Evolutionary conservation across 2,329 filamentous ascomycete species (phyloP).

Genomic region (Tolypocladium nubicola): DNA sequence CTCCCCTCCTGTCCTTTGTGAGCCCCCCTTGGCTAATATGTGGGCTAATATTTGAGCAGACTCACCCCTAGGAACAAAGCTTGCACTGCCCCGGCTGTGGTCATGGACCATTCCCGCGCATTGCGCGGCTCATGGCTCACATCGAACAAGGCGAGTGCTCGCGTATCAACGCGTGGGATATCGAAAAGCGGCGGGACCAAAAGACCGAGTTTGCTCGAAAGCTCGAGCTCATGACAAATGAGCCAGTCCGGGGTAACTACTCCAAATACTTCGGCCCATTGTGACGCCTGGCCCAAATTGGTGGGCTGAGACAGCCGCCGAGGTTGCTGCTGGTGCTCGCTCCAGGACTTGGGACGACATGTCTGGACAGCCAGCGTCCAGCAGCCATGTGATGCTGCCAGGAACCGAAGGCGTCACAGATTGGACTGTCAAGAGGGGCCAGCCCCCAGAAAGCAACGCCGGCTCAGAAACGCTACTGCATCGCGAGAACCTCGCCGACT

Average conservation of each 20-base stretch:
- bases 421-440: not conserved
- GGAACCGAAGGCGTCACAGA: not conserved
- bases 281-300: not conserved
- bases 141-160: constrained; percentile 32
- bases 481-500: not conserved
- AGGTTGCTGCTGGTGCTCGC: not conserved
- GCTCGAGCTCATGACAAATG: constrained; percentile 14
- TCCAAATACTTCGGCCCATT: constrained; percentile 10
- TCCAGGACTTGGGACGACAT: not conserved
- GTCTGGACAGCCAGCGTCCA: not conserved
- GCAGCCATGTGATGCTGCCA: not conserved
- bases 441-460: not conserved
- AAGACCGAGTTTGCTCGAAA: constrained; percentile 24
- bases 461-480: not conserved
- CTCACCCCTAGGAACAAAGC: constrained; percentile 20
- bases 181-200: constrained; percentile 23
- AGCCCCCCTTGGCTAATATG: not conserved
- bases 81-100: constrained; percentile 38
- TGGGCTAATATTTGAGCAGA: not conserved
- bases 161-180: constrained; percentile 17
- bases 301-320: not conserved
- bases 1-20: not conserved
- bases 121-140: constrained; percentile 30
- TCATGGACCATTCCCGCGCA: constrained; percentile 21
- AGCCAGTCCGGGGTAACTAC: constrained; percentile 18